Percentiles rank a stretch among this genome's conserved stretches.
phyloP scores from a whole-genome alignment of 2,329 filamentous ascomycete species.

The Cladosporium oxysporum region DNA sequence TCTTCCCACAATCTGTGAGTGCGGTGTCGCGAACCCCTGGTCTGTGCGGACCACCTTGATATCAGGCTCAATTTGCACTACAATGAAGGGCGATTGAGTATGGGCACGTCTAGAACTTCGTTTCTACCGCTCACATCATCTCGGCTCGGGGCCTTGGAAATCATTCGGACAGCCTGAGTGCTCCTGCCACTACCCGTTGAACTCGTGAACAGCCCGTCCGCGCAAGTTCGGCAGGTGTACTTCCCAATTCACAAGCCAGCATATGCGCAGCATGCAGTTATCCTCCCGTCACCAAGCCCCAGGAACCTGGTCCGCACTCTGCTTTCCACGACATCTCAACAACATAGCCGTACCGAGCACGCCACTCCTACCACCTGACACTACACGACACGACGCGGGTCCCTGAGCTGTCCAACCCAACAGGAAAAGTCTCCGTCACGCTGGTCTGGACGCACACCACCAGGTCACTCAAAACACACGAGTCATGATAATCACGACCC shows the following conservation, averaged over 20 bases:
- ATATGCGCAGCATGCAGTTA: constrained; percentile 18
- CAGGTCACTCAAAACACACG: neutral
- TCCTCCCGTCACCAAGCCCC: constrained; percentile 14
- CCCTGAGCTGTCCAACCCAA: constrained; percentile 15
- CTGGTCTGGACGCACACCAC: neutral
- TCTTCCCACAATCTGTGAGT: constrained; percentile 8
- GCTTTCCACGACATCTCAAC: constrained; percentile 9
- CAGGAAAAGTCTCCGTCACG: constrained; percentile 15
- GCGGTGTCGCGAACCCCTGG: constrained; percentile 29
- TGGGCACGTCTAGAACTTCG: neutral
- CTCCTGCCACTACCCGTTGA: constrained; percentile 9
- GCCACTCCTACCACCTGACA: constrained; percentile 11
- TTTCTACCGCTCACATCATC: neutral
- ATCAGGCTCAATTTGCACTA: constrained; percentile 9
- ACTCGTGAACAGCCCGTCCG: constrained; percentile 12
- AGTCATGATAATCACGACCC: neutral
- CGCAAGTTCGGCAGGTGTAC: constrained; percentile 17
- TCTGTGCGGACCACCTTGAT: constrained; percentile 26
- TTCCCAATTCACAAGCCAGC: constrained; percentile 9
- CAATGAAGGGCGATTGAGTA: neutral
- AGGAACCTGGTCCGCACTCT: constrained; percentile 12
- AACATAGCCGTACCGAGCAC: constrained; percentile 16
- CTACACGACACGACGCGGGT: constrained; percentile 16
- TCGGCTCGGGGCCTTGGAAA: neutral
- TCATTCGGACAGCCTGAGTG: neutral